Evolutionary conservation across 495 filamentous ascomycete species (phyloP).

Genomic region (Aspergillus affinis): DNA sequence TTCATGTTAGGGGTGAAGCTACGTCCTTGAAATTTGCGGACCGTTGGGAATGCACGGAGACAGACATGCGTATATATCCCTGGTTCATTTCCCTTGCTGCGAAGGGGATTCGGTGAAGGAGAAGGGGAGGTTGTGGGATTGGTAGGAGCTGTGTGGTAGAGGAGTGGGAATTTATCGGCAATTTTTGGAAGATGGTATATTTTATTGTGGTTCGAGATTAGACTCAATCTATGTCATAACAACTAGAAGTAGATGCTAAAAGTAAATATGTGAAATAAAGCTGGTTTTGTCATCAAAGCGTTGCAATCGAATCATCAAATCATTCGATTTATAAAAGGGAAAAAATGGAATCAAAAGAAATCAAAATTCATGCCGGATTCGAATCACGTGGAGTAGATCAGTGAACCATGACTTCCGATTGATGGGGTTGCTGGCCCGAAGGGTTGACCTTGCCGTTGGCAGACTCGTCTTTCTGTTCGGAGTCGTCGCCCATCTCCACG

Average conservation of each 20-base stretch:
- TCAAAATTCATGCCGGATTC: neutral
- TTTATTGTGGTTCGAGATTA: slow-evolving; percentile 10
- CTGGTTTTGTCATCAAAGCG: slow-evolving; percentile 33
- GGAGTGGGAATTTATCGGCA: no score
- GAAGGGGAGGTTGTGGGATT: no score
- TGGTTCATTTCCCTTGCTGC: neutral
- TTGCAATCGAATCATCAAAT: slow-evolving; percentile 36
- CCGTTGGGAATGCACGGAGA: neutral
- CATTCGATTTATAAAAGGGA: slow-evolving; percentile 19
- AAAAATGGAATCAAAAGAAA: slow-evolving; percentile 10
- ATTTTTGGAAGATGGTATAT: neutral
- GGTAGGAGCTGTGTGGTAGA: no score
- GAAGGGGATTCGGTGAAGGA: neutral
- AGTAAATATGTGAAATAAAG: slow-evolving; percentile 10
- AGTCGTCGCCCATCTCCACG: slow-evolving; percentile 78
- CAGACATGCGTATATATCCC: neutral
- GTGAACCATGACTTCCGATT: slow-evolving; percentile 55
- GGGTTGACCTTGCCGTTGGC: slow-evolving; percentile 27
- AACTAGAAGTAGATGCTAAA: slow-evolving; percentile 17
- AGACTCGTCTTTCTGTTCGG: slow-evolving; percentile 43
- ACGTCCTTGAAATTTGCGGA: no score
- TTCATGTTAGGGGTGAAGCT: neutral
- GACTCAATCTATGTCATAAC: slow-evolving; percentile 33
- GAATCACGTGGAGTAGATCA: slow-evolving; percentile 16
- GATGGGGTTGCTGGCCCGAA: slow-evolving; percentile 38